phyloP scores from a whole-genome alignment of 495 filamentous ascomycete species.

The Sporormia fimetaria region DNA sequence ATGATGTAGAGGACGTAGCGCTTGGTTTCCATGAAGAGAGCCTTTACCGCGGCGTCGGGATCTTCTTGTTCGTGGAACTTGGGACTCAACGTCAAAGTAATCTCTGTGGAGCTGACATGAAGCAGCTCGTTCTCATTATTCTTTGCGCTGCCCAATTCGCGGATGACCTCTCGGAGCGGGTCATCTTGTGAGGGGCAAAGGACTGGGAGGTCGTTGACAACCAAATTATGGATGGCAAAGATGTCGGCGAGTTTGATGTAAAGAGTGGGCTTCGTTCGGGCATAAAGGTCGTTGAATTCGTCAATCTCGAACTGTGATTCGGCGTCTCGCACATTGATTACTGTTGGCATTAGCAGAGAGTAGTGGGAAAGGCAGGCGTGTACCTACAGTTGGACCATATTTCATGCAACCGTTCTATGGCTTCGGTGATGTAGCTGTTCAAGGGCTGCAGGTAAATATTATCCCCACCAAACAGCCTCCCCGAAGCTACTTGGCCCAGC shows the following conservation, averaged over 20 bases:
- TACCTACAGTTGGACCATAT: conserved; percentile 57
- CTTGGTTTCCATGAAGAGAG: conserved; percentile 96
- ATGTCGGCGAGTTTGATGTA: conserved; percentile 99
- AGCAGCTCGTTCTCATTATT: conserved; percentile 88
- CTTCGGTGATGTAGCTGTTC: conserved; percentile 78
- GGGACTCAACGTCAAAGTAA: conserved; percentile 80
- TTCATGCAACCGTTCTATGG: conserved; percentile 65
- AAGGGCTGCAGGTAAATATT: conserved; percentile 93
- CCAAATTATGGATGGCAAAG: conserved; percentile 85
- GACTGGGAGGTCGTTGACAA: conserved; percentile 62
- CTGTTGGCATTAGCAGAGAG: conserved; percentile 32
- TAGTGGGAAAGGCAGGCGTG: neutral
- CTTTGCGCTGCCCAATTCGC: conserved; percentile 89
- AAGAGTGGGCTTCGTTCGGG: conserved; percentile 86
- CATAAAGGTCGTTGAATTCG: conserved; percentile 94
- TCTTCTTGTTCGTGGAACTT: conserved; percentile 88
- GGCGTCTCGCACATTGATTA: conserved; percentile 74
- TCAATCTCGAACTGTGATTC: conserved; percentile 95
- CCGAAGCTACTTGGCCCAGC: conserved; percentile 71
- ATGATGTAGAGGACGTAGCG: conserved; percentile 96
- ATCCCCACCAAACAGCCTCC: conserved; percentile 79
- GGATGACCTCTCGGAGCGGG: conserved; percentile 77
- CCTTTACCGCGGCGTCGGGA: conserved; percentile 80
- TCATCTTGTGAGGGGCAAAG: conserved; percentile 76
- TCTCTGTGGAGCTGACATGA: conserved; percentile 77